A percentile compares a stretch with the other conserved stretches of the same genome.
Conservation (phyloP, 228 moss, liverwort and hornwort species). For the Sphagnum fallax region DNA sequence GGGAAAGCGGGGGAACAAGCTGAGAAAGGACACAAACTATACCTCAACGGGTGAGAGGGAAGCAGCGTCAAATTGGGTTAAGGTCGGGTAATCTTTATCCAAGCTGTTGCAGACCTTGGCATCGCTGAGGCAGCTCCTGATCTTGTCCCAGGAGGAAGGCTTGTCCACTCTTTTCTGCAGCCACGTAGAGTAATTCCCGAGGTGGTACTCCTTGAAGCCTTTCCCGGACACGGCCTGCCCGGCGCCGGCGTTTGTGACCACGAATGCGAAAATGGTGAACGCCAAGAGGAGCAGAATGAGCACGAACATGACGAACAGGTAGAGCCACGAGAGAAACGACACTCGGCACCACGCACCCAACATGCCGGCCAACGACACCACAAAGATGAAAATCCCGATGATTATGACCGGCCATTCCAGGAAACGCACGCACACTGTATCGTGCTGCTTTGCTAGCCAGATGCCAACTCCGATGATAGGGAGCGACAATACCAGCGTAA, state of each 20-base stretch:
- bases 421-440: constrained; percentile 73
- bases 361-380: constrained; percentile 72
- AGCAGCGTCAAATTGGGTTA: constrained; percentile 43
- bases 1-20: no score
- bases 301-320: constrained; percentile 71
- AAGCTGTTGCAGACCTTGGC: constrained; percentile 65
- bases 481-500: constrained; percentile 43
- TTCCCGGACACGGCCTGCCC: constrained; percentile 66
- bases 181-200: constrained; percentile 90
- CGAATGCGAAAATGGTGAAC: constrained; percentile 94
- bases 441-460: constrained; percentile 74
- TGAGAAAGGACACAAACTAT: not conserved
- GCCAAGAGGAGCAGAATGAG: constrained; percentile 71
- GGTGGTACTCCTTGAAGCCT: constrained; percentile 84
- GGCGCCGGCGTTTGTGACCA: constrained; percentile 90
- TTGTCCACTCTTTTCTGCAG: constrained; percentile 76
- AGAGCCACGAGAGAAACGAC: constrained; percentile 56
- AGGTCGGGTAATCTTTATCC: constrained; percentile 43
- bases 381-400: constrained; percentile 60
- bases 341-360: constrained; percentile 61
- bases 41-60: constrained; percentile 77
- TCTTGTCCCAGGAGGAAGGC: constrained; percentile 58
- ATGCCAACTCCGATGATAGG: constrained; percentile 70
- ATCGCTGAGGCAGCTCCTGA: constrained; percentile 73
- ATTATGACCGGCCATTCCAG: constrained; percentile 88